These are phyloP conservation scores for Termitomyces sp. DNA, from an alignment of 768 basidiomycete genomes.

Conservation along the genomic window DNA sequence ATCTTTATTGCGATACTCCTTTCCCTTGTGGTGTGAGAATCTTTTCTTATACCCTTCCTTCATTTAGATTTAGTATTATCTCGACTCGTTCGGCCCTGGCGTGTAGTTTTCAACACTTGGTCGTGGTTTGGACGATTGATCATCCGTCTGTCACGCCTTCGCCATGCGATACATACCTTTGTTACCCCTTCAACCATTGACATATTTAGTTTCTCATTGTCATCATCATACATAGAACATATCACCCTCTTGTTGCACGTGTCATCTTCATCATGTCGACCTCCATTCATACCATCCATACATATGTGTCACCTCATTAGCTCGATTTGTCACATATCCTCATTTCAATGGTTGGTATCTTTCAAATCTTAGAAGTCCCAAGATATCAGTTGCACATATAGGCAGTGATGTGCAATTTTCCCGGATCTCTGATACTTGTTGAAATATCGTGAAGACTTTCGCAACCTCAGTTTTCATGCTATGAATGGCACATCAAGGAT, in stretches of 20 bases:
- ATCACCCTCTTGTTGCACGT: not conserved
- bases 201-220: not conserved
- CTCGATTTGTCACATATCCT: not conserved
- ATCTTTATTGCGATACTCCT: conserved; percentile 24
- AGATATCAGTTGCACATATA: not conserved
- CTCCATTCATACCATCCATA: no score
- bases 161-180: not conserved
- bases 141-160: not conserved
- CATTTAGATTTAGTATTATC: no score
- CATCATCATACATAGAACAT: not conserved
- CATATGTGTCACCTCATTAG: not conserved
- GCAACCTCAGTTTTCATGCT: not conserved
- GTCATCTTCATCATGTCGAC: not conserved
- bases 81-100: not conserved
- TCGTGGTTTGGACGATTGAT: not conserved
- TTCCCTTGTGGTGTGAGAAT: not conserved
- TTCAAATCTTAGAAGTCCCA: not conserved
- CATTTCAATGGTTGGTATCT: not conserved
- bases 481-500: not conserved
- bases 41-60: not conserved
- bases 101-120: not conserved
- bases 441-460: not conserved
- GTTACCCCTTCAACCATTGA: not conserved
- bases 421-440: not conserved
- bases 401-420: not conserved